phyloP scores from a whole-genome alignment of 148 eudicot species.

The Spergularia marina region DNA sequence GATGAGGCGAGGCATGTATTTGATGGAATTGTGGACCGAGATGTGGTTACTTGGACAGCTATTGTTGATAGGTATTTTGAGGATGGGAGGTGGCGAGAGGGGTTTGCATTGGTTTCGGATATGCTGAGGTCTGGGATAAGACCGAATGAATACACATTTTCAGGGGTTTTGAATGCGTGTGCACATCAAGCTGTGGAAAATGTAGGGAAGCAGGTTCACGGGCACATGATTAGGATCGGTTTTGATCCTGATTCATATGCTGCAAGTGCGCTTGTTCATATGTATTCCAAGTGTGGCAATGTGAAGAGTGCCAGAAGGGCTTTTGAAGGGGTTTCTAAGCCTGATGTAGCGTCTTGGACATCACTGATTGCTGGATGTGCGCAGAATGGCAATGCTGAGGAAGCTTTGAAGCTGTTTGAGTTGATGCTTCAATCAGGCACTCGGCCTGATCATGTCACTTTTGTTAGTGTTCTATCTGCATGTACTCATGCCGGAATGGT shows the following conservation, averaged over 20 bases:
- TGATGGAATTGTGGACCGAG: slow-evolving; percentile 45
- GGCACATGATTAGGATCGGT: slow-evolving; percentile 41
- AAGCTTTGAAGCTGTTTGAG: slow-evolving; percentile 37
- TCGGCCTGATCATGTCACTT: slow-evolving; percentile 43
- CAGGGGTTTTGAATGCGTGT: slow-evolving; percentile 54
- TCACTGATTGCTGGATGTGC: slow-evolving; percentile 44
- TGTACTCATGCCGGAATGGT: slow-evolving; percentile 51
- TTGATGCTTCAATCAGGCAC: slow-evolving; percentile 32
- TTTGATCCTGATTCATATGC: slow-evolving; percentile 36
- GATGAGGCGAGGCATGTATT: slow-evolving; percentile 47
- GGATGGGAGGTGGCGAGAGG: slow-evolving; percentile 52
- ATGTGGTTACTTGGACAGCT: slow-evolving; percentile 59
- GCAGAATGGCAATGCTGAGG: slow-evolving; percentile 37
- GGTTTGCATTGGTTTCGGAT: slow-evolving; percentile 39
- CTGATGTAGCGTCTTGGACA: slow-evolving; percentile 46
- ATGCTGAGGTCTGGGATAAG: slow-evolving; percentile 38
- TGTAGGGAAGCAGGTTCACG: slow-evolving; percentile 54
- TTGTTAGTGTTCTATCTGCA: slow-evolving; percentile 46
- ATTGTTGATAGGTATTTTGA: slow-evolving; percentile 55
- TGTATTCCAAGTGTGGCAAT: slow-evolving; percentile 52
- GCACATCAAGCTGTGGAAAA: slow-evolving; percentile 45
- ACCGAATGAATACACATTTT: slow-evolving; percentile 49
- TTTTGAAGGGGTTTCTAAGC: slow-evolving; percentile 28
- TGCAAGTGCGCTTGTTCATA: slow-evolving; percentile 46
- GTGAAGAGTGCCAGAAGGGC: slow-evolving; percentile 36